Evolutionary conservation across 2,329 filamentous ascomycete genomes (phyloP).

Genomic region (Aspergillus fumigatus): DNA sequence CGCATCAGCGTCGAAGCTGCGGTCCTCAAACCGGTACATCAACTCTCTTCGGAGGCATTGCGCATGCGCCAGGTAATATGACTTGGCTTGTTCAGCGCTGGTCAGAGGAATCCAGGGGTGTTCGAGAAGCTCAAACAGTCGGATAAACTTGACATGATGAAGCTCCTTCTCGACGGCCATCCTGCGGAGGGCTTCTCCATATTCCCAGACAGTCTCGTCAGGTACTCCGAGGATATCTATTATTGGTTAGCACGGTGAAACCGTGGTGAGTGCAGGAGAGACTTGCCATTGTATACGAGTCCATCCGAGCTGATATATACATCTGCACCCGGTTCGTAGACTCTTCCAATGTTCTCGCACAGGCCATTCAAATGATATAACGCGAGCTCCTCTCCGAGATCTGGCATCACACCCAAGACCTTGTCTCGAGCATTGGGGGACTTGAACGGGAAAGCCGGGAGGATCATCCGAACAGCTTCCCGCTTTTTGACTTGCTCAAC

Average conservation of each 20-base stretch:
- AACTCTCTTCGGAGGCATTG: slow-evolving; percentile 23
- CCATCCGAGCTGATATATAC: slow-evolving; percentile 43
- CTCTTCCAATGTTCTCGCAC: slow-evolving; percentile 34
- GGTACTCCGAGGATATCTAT: slow-evolving; percentile 39
- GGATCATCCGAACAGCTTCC: slow-evolving; percentile 26
- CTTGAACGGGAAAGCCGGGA: slow-evolving; percentile 29
- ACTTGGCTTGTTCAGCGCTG: slow-evolving; percentile 19
- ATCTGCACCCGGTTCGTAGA: slow-evolving; percentile 39
- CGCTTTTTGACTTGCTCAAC: slow-evolving; percentile 14
- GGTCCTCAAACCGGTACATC: slow-evolving; percentile 22
- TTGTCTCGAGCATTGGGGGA: slow-evolving; percentile 28
- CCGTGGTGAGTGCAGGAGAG: background rate
- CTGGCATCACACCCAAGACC: slow-evolving; percentile 34
- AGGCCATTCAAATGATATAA: slow-evolving; percentile 38
- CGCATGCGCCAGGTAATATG: slow-evolving; percentile 22
- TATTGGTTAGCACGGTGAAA: background rate
- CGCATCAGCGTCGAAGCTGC: slow-evolving; percentile 20
- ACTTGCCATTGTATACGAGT: slow-evolving; percentile 35
- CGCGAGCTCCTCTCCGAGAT: slow-evolving; percentile 42
- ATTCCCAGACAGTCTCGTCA: slow-evolving; percentile 40
- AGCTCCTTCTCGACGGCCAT: slow-evolving; percentile 32
- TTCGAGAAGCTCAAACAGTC: slow-evolving; percentile 35
- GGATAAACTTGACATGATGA: slow-evolving; percentile 32
- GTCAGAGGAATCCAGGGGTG: slow-evolving; percentile 19
- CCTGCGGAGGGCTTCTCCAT: slow-evolving; percentile 33